Conservation (phyloP, 441 rosid genomes). For the Theobroma grandiflorum region DNA sequence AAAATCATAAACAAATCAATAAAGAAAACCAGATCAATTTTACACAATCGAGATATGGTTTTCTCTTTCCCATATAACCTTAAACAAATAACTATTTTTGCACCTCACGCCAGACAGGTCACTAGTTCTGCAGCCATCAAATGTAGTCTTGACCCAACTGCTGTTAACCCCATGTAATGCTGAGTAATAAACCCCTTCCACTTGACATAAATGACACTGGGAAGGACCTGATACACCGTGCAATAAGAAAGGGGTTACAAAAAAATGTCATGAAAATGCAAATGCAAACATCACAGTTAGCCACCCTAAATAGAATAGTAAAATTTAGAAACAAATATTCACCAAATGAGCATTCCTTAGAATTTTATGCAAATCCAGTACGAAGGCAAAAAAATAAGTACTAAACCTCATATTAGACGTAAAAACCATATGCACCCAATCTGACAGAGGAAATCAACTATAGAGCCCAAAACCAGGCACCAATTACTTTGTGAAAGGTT, state of each 20-base stretch:
- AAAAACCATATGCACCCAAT: not conserved
- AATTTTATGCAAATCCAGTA: not conserved
- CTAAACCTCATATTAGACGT: not conserved
- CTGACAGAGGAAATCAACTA: not conserved
- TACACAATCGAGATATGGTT: constrained; percentile 2
- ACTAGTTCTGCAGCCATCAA: constrained; percentile 55
- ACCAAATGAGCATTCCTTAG: not conserved
- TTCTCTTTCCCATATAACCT: constrained; percentile 15
- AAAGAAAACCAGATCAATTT: not conserved
- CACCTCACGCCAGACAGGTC: constrained; percentile 62
- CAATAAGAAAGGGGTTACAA: not conserved
- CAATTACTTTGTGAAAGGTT: not conserved
- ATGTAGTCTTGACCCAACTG: constrained; percentile 51
- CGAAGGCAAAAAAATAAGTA: not conserved
- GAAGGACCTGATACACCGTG: constrained; percentile 58
- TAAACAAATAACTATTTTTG: not conserved
- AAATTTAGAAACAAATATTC: not conserved
- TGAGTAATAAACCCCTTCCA: constrained; percentile 64
- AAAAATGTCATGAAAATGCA: constrained; percentile 9
- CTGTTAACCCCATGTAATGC: constrained; percentile 53
- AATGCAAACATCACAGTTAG: not conserved
- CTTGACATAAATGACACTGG: constrained; percentile 55
- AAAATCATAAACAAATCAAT: not conserved
- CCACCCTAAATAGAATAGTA: not conserved
- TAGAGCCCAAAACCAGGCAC: not conserved